phyloP scores from a whole-genome alignment of 805 yeast species.

The Candida nemodendra region DNA sequence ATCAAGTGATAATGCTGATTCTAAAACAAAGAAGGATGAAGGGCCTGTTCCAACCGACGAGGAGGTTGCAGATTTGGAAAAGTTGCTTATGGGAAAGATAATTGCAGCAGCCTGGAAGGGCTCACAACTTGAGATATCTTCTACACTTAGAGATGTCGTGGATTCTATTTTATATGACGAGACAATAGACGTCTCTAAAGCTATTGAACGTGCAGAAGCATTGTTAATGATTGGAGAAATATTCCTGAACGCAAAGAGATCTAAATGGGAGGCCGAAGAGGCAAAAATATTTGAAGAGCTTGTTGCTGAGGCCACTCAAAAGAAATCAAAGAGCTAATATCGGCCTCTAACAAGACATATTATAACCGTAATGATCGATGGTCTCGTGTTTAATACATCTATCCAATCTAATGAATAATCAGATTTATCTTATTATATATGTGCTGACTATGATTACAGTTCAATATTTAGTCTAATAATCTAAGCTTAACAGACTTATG shows the following conservation, averaged over 20 bases:
- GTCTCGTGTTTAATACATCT: no score
- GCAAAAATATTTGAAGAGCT: slow-evolving; percentile 88
- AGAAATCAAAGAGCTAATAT: slow-evolving; percentile 53
- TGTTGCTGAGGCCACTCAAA: slow-evolving; percentile 79
- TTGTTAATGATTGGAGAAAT: slow-evolving; percentile 67
- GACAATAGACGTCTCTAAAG: slow-evolving; percentile 53
- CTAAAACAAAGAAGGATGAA: slow-evolving; percentile 31
- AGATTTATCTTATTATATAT: not conserved
- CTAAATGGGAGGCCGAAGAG: slow-evolving; percentile 89
- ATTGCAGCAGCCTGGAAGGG: slow-evolving; percentile 96
- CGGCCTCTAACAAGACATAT: no score
- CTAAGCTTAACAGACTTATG: slow-evolving; percentile 12
- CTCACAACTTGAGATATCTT: slow-evolving; percentile 80
- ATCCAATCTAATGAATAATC: slow-evolving; percentile 8
- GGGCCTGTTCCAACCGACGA: slow-evolving; percentile 48
- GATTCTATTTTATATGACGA: slow-evolving; percentile 75
- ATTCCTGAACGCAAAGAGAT: slow-evolving; percentile 64
- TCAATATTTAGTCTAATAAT: not conserved
- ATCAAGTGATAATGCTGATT: slow-evolving; percentile 2
- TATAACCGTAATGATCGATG: no score
- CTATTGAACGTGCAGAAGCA: slow-evolving; percentile 77
- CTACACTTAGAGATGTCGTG: slow-evolving; percentile 78
- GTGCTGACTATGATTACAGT: not conserved
- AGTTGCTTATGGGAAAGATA: slow-evolving; percentile 81
- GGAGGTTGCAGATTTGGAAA: slow-evolving; percentile 71